Conservation (phyloP, 148 eudicot species). For the Cornus kousa region DNA sequence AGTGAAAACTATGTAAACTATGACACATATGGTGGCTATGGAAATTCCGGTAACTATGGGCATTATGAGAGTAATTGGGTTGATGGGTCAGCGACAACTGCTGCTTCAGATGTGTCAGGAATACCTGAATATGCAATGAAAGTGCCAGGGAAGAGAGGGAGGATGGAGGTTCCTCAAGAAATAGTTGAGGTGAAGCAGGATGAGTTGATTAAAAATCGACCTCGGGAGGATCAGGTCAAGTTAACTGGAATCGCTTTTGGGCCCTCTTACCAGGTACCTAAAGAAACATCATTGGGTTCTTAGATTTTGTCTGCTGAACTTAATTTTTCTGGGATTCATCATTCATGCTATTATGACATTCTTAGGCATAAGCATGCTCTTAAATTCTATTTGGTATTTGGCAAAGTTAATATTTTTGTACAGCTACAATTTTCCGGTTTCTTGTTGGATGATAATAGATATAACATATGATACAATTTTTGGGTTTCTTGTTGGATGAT, state of each 20-base stretch:
- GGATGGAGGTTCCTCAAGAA: conserved; percentile 53
- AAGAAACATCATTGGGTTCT: neutral
- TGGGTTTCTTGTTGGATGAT: no score
- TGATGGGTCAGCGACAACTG: conserved; percentile 22
- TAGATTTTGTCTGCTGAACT: no score
- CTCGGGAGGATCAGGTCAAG: conserved; percentile 70
- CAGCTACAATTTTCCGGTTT: no score
- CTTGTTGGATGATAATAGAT: no score
- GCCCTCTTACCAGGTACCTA: conserved; percentile 77
- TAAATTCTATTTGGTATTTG: no score
- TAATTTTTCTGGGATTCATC: neutral
- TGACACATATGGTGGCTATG: conserved; percentile 30
- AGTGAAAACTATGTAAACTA: conserved; percentile 24
- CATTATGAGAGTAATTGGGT: conserved; percentile 38
- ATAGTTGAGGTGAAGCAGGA: conserved; percentile 93
- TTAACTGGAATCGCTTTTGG: conserved; percentile 86
- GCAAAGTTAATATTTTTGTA: no score
- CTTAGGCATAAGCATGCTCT: no score
- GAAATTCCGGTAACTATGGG: conserved; percentile 24
- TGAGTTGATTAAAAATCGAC: conserved; percentile 88
- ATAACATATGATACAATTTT: no score
- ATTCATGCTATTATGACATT: neutral
- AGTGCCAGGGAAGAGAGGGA: conserved; percentile 69
- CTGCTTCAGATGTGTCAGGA: conserved; percentile 24
- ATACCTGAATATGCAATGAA: conserved; percentile 35